Conservation (phyloP, 2,329 filamentous ascomycete species). For the Aspergillus cejpii region DNA sequence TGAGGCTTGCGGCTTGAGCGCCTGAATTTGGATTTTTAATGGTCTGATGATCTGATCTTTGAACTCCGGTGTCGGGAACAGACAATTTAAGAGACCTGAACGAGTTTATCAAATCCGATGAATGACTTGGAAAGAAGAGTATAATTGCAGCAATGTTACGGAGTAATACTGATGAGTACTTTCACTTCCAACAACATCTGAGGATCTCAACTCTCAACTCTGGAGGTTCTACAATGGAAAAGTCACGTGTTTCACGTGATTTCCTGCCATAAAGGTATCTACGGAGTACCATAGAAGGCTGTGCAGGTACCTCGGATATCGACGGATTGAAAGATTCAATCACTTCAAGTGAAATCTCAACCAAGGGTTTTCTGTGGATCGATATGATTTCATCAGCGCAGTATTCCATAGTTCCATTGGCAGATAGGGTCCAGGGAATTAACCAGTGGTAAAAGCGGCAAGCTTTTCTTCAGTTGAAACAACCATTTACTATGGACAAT, state of each 20-base stretch:
- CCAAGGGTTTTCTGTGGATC: conserved; percentile 2
- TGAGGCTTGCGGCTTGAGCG: conserved; percentile 14
- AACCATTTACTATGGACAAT: not conserved
- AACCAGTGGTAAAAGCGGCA: conserved; percentile 4
- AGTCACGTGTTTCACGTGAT: conserved; percentile 3
- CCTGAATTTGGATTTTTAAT: conserved; percentile 12
- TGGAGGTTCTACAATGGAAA: not conserved
- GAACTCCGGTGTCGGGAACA: no score
- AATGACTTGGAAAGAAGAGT: no score
- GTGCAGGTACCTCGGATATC: conserved; percentile 2
- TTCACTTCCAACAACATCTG: not conserved
- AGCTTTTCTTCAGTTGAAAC: conserved; percentile 1
- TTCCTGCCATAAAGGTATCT: not conserved
- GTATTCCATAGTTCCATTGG: conserved; percentile 7
- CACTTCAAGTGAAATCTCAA: not conserved
- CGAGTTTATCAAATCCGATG: not conserved
- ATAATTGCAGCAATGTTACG: no score
- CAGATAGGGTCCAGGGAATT: conserved; percentile 2
- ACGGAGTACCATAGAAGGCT: not conserved
- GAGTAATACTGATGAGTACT: not conserved
- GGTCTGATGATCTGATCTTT: conserved; percentile 1
- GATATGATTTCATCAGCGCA: conserved; percentile 13
- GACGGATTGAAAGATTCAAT: conserved; percentile 1
- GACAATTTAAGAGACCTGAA: not conserved
- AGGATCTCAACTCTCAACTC: conserved; percentile 1